Conservation (phyloP, 2,329 filamentous ascomycete species). For the Aspergillus vadensis region DNA sequence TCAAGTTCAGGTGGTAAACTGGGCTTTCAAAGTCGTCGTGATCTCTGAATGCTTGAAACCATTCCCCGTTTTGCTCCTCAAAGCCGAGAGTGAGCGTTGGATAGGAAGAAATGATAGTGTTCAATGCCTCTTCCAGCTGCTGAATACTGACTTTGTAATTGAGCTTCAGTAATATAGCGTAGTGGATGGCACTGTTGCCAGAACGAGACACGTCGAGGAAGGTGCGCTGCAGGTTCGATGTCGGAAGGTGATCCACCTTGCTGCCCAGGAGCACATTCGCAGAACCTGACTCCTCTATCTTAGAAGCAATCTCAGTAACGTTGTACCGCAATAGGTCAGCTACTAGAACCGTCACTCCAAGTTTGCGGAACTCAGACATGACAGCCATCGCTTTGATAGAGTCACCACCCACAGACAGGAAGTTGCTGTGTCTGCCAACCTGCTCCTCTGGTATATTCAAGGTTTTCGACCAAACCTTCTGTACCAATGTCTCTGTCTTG, state of each 20-base stretch:
- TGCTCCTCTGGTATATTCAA: background rate
- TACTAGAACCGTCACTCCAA: background rate
- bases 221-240: background rate
- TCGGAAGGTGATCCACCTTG: background rate
- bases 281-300: background rate
- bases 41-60: background rate
- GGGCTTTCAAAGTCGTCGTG: background rate
- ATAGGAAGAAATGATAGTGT: background rate
- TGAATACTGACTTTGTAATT: background rate
- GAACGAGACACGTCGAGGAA: background rate
- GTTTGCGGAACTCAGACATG: background rate
- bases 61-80: background rate
- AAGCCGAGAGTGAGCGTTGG: background rate
- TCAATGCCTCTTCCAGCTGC: background rate
- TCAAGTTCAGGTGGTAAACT: background rate
- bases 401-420: conserved; percentile 6
- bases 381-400: conserved; percentile 14
- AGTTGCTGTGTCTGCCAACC: conserved; percentile 4
- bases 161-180: background rate
- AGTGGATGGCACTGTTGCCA: background rate
- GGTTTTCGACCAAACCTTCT: background rate
- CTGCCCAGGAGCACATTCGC: background rate
- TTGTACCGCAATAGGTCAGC: background rate
- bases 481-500: background rate
- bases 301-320: background rate